Conservation (phyloP, 345 rosid species). For the Erucastrum elatum region DNA sequence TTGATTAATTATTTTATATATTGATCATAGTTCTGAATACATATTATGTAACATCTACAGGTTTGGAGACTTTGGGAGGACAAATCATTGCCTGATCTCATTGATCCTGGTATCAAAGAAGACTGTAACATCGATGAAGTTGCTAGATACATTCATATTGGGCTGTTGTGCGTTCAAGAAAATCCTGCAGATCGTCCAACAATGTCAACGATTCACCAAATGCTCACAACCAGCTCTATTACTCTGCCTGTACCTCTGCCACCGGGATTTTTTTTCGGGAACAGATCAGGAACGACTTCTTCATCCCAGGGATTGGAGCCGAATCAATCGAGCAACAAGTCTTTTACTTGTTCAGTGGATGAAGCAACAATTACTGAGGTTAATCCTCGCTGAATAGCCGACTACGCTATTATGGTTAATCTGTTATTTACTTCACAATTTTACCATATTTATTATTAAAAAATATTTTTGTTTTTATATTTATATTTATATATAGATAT, state of each 20-base stretch:
- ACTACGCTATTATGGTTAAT: too few relatives aligned
- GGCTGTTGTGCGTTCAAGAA: conserved; percentile 41
- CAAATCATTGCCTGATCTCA: background rate
- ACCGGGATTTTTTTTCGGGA: conserved; percentile 29
- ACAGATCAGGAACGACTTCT: conserved; percentile 7
- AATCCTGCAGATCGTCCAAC: conserved; percentile 29
- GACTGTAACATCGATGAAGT: conserved; percentile 23
- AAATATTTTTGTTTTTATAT: too few relatives aligned
- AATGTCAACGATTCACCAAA: conserved; percentile 9
- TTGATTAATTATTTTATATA: background rate
- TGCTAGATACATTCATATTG: conserved; percentile 32
- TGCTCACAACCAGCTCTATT: conserved; percentile 29
- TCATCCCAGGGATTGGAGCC: background rate
- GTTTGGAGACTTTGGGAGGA: conserved; percentile 37
- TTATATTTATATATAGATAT: too few relatives aligned
- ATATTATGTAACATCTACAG: conserved; percentile 11
- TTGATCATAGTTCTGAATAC: background rate
- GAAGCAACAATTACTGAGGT: conserved; percentile 21
- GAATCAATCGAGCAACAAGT: conserved; percentile 18
- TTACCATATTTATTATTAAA: background rate
- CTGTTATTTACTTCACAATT: background rate
- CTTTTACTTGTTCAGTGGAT: conserved; percentile 18
- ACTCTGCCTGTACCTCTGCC: conserved; percentile 6
- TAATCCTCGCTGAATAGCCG: conserved; percentile 23
- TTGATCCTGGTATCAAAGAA: conserved; percentile 12